A percentile compares a stretch with the other conserved stretches of the same genome.
Conservation (phyloP, 495 filamentous ascomycete species). For the Elaphomyces granulatus region DNA sequence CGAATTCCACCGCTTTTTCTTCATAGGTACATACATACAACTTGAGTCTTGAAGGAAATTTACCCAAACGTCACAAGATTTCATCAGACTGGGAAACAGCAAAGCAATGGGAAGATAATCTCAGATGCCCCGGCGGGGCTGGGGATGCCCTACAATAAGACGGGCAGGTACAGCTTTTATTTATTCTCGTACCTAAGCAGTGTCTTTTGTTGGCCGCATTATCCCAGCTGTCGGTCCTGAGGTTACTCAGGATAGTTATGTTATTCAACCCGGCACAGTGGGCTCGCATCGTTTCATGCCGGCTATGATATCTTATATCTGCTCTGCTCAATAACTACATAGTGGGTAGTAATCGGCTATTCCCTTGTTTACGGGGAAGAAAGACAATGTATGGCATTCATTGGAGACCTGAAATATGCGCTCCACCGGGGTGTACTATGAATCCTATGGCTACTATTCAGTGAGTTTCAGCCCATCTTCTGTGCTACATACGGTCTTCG, state of each 20-base stretch:
- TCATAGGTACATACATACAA: no score
- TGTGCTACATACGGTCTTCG: slow-evolving; percentile 33
- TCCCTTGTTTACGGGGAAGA: slow-evolving; percentile 28
- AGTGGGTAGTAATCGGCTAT: slow-evolving; percentile 34
- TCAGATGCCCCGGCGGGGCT: no score
- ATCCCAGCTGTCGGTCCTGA: slow-evolving; percentile 30
- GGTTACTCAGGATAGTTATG: slow-evolving; percentile 35
- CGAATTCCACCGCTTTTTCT: no score
- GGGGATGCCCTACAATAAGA: no score
- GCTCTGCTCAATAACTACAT: slow-evolving; percentile 33
- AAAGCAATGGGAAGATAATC: no score
- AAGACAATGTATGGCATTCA: slow-evolving; percentile 17
- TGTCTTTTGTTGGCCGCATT: slow-evolving; percentile 30
- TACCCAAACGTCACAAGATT: no score
- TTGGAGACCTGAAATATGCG: slow-evolving; percentile 25
- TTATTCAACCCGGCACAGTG: slow-evolving; percentile 31
- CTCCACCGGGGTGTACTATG: slow-evolving; percentile 25
- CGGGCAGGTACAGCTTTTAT: no score
- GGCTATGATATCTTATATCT: slow-evolving; percentile 25
- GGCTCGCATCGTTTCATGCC: slow-evolving; percentile 33
- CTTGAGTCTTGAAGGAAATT: no score
- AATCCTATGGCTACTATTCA: slow-evolving; percentile 31
- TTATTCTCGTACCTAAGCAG: slow-evolving; percentile 32
- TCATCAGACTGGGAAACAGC: no score
- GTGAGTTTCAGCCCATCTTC: slow-evolving; percentile 39